phyloP scores from a whole-genome alignment of 257 asterid genomes.

The Apocynum venetum region DNA sequence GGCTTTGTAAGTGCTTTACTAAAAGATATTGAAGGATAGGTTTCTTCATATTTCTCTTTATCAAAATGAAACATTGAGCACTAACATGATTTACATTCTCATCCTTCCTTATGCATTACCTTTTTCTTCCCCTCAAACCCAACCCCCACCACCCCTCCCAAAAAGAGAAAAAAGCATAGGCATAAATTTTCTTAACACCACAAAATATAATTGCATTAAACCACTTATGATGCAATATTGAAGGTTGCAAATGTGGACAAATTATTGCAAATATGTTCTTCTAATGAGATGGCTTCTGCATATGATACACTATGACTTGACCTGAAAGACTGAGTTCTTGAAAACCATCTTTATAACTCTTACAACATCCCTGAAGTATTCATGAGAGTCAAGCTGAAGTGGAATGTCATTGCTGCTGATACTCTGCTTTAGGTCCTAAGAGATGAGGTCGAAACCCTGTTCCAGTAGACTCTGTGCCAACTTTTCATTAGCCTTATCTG shows the following conservation, averaged over 20 bases:
- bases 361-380: constrained; percentile 2
- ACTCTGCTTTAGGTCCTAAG: constrained; percentile 23
- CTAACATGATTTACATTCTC: not conserved
- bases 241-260: not conserved
- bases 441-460: constrained; percentile 70
- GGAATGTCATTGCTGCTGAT: constrained; percentile 15
- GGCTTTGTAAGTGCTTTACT: not conserved
- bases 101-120: not conserved
- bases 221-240: constrained; percentile 2
- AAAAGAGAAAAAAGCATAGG: not conserved
- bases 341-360: constrained; percentile 8
- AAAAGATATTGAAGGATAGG: not conserved
- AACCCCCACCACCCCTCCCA: not conserved
- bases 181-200: not conserved
- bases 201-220: not conserved
- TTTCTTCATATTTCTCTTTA: not conserved
- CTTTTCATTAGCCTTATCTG: constrained; percentile 63
- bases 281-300: constrained; percentile 2
- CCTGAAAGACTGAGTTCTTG: not conserved
- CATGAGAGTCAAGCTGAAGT: constrained; percentile 8
- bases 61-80: not conserved
- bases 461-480: constrained; percentile 57
- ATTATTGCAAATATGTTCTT: not conserved
- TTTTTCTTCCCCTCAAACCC: not conserved
- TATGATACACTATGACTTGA: not conserved